phyloP scores from a whole-genome alignment of 129 eudicot genomes.

The Solidago caesia region DNA sequence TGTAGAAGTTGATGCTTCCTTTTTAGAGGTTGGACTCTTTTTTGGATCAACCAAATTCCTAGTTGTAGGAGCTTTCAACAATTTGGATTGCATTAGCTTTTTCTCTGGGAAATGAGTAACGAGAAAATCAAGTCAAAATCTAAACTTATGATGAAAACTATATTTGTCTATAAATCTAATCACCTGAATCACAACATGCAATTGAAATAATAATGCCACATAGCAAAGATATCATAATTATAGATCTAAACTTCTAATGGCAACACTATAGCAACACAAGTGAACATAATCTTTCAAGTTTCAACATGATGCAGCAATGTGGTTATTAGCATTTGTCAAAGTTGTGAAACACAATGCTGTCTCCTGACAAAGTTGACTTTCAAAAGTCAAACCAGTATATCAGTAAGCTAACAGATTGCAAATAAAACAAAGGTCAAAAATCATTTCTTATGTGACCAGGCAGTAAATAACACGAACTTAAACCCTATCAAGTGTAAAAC shows the following conservation, averaged over 20 bases:
- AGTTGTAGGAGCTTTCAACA: slow-evolving; percentile 68
- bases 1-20: slow-evolving; percentile 86
- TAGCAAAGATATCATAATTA: no score
- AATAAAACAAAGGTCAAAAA: slow-evolving; percentile 1
- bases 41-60: slow-evolving; percentile 46
- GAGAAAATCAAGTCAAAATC: background rate
- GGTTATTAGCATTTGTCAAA: no score
- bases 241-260: no score
- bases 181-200: no score
- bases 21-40: slow-evolving; percentile 47
- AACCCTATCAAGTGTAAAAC: no score
- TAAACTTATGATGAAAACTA: background rate
- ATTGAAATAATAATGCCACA: no score
- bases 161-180: background rate
- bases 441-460: no score
- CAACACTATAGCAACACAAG: no score
- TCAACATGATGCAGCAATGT: no score
- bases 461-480: no score
- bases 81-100: slow-evolving; percentile 71
- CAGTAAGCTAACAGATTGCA: background rate
- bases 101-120: slow-evolving; percentile 52
- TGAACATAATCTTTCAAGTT: no score
- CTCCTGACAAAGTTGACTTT: background rate
- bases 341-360: background rate
- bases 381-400: background rate